phyloP scores from a whole-genome alignment of 305 asterid genomes.

The Fraxinus nigra region DNA sequence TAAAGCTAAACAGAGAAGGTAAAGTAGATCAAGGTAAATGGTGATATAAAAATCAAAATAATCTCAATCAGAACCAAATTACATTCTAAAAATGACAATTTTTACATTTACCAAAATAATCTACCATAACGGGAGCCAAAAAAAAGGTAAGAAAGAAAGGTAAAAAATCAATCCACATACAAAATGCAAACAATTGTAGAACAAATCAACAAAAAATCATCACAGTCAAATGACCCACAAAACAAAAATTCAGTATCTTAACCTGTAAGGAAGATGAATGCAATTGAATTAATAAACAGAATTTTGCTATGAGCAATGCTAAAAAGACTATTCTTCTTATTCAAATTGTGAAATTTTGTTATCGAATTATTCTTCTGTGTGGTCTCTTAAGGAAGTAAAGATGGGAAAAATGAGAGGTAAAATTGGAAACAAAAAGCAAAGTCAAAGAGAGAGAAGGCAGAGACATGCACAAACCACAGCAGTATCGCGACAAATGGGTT shows the following conservation, averaged over 20 bases:
- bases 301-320: constrained; percentile 17
- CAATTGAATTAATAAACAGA: constrained; percentile 15
- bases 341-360: not conserved
- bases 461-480: no score
- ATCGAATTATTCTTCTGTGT: not conserved
- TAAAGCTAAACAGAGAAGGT: constrained; percentile 8
- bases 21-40: constrained; percentile 12
- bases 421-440: not conserved
- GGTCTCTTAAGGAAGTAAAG: not conserved
- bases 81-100: not conserved
- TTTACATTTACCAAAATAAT: not conserved
- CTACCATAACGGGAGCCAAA: not conserved
- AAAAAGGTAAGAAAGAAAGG: not conserved
- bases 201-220: constrained; percentile 27
- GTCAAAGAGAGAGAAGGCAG: not conserved
- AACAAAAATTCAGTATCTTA: not conserved
- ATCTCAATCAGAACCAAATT: not conserved
- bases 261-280: constrained; percentile 35
- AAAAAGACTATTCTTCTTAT: not conserved
- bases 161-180: constrained; percentile 7
- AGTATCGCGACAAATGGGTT: no score
- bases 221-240: not conserved
- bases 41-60: constrained; percentile 5
- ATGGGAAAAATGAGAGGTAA: not conserved
- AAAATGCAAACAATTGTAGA: not conserved